Percentiles rank a stretch among this genome's conserved stretches.
phyloP scores from a whole-genome alignment of 768 basidiomycete genomes.

The Neoboletus magnificus region DNA sequence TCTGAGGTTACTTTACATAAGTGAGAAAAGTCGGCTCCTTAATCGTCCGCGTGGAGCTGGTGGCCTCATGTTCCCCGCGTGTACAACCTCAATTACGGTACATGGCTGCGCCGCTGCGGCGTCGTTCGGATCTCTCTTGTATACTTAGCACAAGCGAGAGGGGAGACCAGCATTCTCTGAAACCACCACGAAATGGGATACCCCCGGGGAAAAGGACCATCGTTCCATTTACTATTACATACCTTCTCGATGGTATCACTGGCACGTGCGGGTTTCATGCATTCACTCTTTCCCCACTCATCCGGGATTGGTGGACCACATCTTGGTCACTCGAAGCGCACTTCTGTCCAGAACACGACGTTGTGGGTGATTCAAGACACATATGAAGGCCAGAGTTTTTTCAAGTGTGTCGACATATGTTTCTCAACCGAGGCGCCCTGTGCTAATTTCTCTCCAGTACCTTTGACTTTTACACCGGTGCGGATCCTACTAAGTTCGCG shows the following conservation, averaged over 20 bases:
- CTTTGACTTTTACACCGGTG: constrained; percentile 55
- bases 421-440: neutral
- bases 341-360: constrained; percentile 33
- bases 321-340: constrained; percentile 13
- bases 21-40: neutral
- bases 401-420: constrained; percentile 49
- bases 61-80: constrained; percentile 22
- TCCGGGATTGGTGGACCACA: neutral
- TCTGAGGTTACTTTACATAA: neutral
- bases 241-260: constrained; percentile 10
- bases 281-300: constrained; percentile 1
- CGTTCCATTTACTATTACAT: constrained; percentile 13
- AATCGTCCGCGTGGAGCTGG: neutral
- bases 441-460: constrained; percentile 35
- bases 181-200: constrained; percentile 16
- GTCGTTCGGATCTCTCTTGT: constrained; percentile 4
- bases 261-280: constrained; percentile 12
- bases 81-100: constrained; percentile 13
- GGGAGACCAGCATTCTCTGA: constrained; percentile 1
- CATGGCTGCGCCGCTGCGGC: constrained; percentile 13
- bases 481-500: constrained; percentile 62
- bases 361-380: constrained; percentile 69
- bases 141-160: neutral
- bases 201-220: constrained; percentile 3
- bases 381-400: constrained; percentile 64